Evolutionary conservation across 2,329 filamentous ascomycete species (phyloP).

Genomic region (Aspergillus alliaceus): DNA sequence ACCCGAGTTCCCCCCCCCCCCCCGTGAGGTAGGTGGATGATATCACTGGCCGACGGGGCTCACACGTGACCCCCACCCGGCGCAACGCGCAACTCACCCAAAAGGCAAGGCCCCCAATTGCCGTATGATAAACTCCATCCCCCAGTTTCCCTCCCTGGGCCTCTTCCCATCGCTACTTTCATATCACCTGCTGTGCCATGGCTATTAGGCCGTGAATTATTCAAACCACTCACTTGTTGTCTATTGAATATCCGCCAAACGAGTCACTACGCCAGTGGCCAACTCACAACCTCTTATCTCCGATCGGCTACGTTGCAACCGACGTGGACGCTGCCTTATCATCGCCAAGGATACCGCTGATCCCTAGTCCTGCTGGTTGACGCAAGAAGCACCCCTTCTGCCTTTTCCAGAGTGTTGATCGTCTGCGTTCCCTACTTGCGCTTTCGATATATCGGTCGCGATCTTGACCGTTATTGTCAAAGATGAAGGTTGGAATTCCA

Average conservation of each 20-base stretch:
- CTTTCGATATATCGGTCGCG: constrained; percentile 6
- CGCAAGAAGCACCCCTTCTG: neutral
- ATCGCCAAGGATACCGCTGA: constrained; percentile 4
- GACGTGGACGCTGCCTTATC: constrained; percentile 20
- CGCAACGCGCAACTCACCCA: constrained; percentile 27
- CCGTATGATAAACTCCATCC: neutral
- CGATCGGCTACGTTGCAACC: constrained; percentile 36
- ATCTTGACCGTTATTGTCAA: constrained; percentile 8
- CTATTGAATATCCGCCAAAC: constrained; percentile 9
- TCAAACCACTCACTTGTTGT: constrained; percentile 10
- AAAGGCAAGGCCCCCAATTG: constrained; percentile 1
- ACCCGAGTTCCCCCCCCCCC: neutral
- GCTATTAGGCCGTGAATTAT: constrained; percentile 11
- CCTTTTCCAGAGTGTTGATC: neutral
- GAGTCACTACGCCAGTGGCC: constrained; percentile 11
- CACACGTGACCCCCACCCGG: constrained; percentile 38
- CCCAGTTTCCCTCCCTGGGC: constrained; percentile 2
- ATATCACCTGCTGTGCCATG: constrained; percentile 16
- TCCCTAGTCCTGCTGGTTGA: constrained; percentile 4
- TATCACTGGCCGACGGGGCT: constrained; percentile 40
- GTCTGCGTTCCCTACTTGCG: neutral
- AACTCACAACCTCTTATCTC: constrained; percentile 38
- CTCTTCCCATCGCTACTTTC: constrained; percentile 11
- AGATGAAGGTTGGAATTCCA: constrained; percentile 20
- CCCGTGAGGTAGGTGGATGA: constrained; percentile 40